Conservation (phyloP, 257 asterid species). For the Buddleja alternifolia region DNA sequence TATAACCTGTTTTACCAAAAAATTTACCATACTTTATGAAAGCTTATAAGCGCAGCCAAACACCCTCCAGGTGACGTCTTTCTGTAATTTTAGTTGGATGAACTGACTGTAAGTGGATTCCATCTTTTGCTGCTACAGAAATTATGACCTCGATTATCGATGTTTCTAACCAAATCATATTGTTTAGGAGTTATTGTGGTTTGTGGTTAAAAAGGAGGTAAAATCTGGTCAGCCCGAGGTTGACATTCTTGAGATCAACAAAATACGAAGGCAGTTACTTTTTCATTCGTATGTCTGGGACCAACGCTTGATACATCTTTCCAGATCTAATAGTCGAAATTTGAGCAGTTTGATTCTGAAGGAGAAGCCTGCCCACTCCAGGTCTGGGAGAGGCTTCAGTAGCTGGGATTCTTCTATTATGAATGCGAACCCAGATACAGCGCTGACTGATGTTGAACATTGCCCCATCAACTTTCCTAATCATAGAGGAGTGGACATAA, state of each 20-base stretch:
- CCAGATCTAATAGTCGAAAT: slow-evolving; percentile 32
- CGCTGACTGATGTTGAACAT: slow-evolving; percentile 38
- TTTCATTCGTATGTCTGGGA: slow-evolving; percentile 60
- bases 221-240: slow-evolving; percentile 46
- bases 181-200: slow-evolving; percentile 45
- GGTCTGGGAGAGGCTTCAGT: slow-evolving; percentile 58
- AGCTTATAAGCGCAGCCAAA: no score
- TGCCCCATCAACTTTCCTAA: slow-evolving; percentile 37
- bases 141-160: neutral
- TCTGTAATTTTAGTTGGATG: slow-evolving; percentile 19
- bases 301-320: slow-evolving; percentile 44
- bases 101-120: slow-evolving; percentile 19
- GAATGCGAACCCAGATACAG: slow-evolving; percentile 47
- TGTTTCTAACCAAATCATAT: slow-evolving; percentile 6
- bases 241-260: slow-evolving; percentile 65
- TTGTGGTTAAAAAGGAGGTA: slow-evolving; percentile 34
- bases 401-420: slow-evolving; percentile 67
- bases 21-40: no score
- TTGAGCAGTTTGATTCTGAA: slow-evolving; percentile 31
- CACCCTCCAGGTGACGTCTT: slow-evolving; percentile 22
- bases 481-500: slow-evolving; percentile 37
- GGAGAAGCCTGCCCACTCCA: slow-evolving; percentile 50
- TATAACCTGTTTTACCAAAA: no score
- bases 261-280: slow-evolving; percentile 46
- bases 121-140: slow-evolving; percentile 23